Evolutionary conservation across 768 basidiomycete species (phyloP).

Genomic region (Tricholoma sp.): DNA sequence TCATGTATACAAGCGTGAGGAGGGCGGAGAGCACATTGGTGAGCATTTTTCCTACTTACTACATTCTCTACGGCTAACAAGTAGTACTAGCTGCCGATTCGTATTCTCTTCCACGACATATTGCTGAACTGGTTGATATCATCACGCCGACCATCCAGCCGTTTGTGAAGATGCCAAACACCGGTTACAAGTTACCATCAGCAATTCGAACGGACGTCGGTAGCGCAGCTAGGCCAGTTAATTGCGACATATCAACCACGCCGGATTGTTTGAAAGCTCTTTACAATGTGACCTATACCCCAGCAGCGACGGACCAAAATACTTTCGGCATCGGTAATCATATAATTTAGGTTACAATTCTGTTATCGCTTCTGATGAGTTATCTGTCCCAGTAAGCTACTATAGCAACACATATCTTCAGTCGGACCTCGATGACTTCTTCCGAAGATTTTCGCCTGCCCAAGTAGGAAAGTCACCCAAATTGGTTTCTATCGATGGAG

Average conservation of each 20-base stretch:
- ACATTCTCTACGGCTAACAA: not conserved
- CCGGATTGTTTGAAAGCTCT: conserved; percentile 28
- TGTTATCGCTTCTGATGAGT: not conserved
- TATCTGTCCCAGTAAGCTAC: conserved; percentile 32
- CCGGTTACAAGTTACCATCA: not conserved
- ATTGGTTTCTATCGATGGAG: conserved; percentile 43
- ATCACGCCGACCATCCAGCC: conserved; percentile 32
- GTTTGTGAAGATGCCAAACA: conserved; percentile 15
- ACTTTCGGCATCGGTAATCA: conserved; percentile 27
- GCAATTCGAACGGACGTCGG: conserved; percentile 6
- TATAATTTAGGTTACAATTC: not conserved
- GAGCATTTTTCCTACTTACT: conserved; percentile 2
- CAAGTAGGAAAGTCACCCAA: conserved; percentile 35
- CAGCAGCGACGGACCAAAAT: conserved; percentile 22
- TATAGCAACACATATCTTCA: conserved; percentile 37
- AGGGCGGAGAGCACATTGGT: conserved; percentile 28
- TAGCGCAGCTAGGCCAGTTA: conserved; percentile 5
- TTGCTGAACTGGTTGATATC: conserved; percentile 27
- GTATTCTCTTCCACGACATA: conserved; percentile 26
- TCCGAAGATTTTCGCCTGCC: conserved; percentile 31
- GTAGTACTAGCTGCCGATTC: conserved; percentile 21
- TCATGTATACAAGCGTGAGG: conserved; percentile 25
- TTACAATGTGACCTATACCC: conserved; percentile 30
- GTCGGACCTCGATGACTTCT: conserved; percentile 39
- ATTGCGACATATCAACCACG: conserved; percentile 22